phyloP scores from a whole-genome alignment of 2,329 filamentous ascomycete species.

The Ophiostoma piceae region DNA sequence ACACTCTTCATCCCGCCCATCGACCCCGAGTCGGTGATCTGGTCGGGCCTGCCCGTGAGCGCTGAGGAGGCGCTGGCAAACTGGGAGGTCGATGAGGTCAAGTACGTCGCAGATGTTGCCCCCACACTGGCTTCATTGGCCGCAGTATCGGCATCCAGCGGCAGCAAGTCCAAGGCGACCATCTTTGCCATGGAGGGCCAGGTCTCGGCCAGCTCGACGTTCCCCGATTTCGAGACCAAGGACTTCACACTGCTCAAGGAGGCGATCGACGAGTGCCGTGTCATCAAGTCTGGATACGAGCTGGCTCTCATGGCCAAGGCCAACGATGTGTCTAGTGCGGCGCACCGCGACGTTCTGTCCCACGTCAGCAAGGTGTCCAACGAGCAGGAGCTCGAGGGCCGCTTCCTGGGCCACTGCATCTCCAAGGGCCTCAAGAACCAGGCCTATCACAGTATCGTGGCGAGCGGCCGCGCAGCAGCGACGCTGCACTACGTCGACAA shows the following conservation, averaged over 20 bases:
- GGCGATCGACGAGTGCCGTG: conserved; percentile 63
- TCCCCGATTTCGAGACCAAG: conserved; percentile 63
- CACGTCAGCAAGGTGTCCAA: conserved; percentile 61
- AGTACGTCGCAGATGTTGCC: conserved; percentile 68
- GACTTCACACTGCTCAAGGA: conserved; percentile 53
- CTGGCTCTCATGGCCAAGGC: conserved; percentile 67
- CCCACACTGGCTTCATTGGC: conserved; percentile 51
- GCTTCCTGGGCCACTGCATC: conserved; percentile 73
- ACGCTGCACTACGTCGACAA: conserved; percentile 87
- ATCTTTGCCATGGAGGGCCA: conserved; percentile 75
- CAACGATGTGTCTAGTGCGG: conserved; percentile 63
- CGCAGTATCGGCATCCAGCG: conserved; percentile 38
- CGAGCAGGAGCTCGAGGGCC: conserved; percentile 76
- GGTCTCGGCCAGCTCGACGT: conserved; percentile 65
- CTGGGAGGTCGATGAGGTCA: conserved; percentile 79
- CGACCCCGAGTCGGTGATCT: conserved; percentile 84
- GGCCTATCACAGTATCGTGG: conserved; percentile 83
- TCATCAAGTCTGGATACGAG: conserved; percentile 70
- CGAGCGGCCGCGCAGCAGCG: conserved; percentile 71
- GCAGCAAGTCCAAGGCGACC: conserved; percentile 26
- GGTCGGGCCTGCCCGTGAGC: conserved; percentile 81
- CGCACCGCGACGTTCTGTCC: conserved; percentile 59
- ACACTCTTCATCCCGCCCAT: conserved; percentile 74
- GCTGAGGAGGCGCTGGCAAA: conserved; percentile 65
- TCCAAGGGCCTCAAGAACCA: conserved; percentile 72